Evolutionary conservation across 305 asterid species (phyloP), one percentile per base, ranked within the genome.

Genomic region (Coffea humblotiana): DNA sequence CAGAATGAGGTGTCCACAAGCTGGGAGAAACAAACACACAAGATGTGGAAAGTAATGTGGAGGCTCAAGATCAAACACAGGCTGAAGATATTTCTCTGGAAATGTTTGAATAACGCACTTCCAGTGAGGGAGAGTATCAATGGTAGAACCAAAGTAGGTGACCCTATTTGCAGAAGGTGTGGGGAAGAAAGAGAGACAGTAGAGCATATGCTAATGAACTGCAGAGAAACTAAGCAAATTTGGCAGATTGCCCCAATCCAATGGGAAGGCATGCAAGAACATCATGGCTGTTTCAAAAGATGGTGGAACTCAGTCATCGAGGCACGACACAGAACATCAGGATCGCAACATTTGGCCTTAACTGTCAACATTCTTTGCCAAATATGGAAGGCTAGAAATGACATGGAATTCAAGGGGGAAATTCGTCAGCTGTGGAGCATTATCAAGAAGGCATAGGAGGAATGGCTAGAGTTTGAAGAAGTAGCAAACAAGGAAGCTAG

Each of bases 331-430:
- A 51, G 56, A 13, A 0, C 0, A 13, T 2, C 12, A 2, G 56
- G 56, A 1, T 2, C 0, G 0, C 2, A 2, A 1, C 56, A 51
- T 2, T 2, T 12, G 0, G 0, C 3, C 3, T 2, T 51, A 2
- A 1, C 56, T 1, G 18, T 51, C 0, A 51, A 51, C 4, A 13
- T 51, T 0, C 3, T 51, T 1, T 51, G 56, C 19, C 56, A 51
- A 3, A 13, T 51, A 0, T 51, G 56, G 56, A 51, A 51, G 15
- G 3, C 0, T 0, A 13, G 56, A 3, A 51, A 51, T 13, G 3
- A 49, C 1, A 13, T 10, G 10, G 15, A 10, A 1, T 49, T 49
- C 16, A 2, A 12, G 0, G 16, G 16, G 54, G 11, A 49, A 2
- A 0, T 0, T 8, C 14, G 11, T 2, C 15, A 10, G 1, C 12